These are phyloP conservation scores for Scheffersomyces ergatensis DNA, from an alignment of 805 yeast species.

Conservation along the genomic window DNA sequence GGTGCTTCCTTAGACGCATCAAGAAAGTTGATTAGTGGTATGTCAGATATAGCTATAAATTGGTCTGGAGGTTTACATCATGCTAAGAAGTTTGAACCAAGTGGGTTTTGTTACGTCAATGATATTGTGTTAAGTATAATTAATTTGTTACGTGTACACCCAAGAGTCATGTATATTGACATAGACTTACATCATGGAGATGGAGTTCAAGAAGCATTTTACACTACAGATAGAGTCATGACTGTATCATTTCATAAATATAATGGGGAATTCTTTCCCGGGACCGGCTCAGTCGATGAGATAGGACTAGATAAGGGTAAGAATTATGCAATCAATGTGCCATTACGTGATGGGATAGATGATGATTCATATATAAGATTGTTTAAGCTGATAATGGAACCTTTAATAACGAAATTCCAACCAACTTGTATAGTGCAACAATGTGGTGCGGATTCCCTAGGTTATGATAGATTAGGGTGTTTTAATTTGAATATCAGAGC, in stretches of 20 bases:
- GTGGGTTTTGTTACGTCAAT: slow-evolving; percentile 93
- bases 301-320: slow-evolving; percentile 87
- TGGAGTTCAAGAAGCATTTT: slow-evolving; percentile 97
- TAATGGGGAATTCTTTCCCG: slow-evolving; percentile 94
- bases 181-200: slow-evolving; percentile 97
- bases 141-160: slow-evolving; percentile 82
- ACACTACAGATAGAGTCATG: slow-evolving; percentile 93
- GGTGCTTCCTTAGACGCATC: slow-evolving; percentile 96
- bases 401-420: slow-evolving; percentile 85
- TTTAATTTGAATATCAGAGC: slow-evolving; percentile 90
- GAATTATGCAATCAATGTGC: slow-evolving; percentile 85
- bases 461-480: slow-evolving; percentile 91
- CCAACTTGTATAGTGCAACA: slow-evolving; percentile 94
- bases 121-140: slow-evolving; percentile 89
- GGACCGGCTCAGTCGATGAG: slow-evolving; percentile 92
- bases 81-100: slow-evolving; percentile 91
- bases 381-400: slow-evolving; percentile 83
- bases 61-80: slow-evolving; percentile 98
- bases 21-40: slow-evolving; percentile 76
- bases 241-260: slow-evolving; percentile 94
- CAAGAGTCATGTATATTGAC: slow-evolving; percentile 89
- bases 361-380: slow-evolving; percentile 77
- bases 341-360: slow-evolving; percentile 92
- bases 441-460: slow-evolving; percentile 96
- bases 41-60: slow-evolving; percentile 91